Conservation (phyloP, 2,329 filamentous ascomycete genomes). For the Colletotrichum plurivorum region DNA sequence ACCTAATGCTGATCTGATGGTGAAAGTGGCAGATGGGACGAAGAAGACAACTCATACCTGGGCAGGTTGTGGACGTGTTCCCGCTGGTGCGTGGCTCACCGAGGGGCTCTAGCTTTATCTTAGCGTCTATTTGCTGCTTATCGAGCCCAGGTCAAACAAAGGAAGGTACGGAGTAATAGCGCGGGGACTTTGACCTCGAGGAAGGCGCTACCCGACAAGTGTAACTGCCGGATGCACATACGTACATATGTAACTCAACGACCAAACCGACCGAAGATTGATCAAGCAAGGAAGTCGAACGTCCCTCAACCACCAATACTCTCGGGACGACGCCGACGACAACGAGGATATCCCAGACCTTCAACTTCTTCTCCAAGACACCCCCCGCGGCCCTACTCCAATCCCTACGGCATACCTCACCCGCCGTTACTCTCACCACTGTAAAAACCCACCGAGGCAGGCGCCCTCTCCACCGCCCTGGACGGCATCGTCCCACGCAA, state of each 20-base stretch:
- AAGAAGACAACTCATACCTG: neutral
- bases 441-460: slow-evolving; percentile 19
- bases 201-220: slow-evolving; percentile 15
- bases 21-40: slow-evolving; percentile 20
- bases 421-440: too few relatives aligned
- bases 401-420: too few relatives aligned
- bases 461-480: slow-evolving; percentile 36
- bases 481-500: neutral
- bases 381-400: too few relatives aligned
- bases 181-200: slow-evolving; percentile 19
- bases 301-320: neutral
- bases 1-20: slow-evolving; percentile 2
- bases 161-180: neutral
- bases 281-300: neutral
- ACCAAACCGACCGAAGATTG: neutral
- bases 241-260: neutral
- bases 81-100: slow-evolving; percentile 14
- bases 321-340: too few relatives aligned
- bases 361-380: too few relatives aligned
- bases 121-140: slow-evolving; percentile 24
- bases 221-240: slow-evolving; percentile 27
- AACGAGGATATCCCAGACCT: too few relatives aligned
- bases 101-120: slow-evolving; percentile 36
- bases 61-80: too few relatives aligned
- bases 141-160: neutral